Base-by-base conservation (phyloP, 768 basidiomycete species). In the Leucocoprinus birnbaumii region DNA sequence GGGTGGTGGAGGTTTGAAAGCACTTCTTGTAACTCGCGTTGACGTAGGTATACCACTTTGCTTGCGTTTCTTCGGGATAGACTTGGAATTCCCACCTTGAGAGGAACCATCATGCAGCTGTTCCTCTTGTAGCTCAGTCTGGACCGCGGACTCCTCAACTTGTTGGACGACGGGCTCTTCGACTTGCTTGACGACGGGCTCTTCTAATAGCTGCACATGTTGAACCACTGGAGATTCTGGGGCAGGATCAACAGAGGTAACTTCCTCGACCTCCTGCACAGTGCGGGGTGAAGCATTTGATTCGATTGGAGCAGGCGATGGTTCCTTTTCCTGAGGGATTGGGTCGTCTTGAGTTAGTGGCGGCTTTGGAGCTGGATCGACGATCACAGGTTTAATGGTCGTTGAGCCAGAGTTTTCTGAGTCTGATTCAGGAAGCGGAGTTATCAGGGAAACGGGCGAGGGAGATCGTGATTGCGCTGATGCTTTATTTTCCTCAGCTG, bases 1-100 rank as follows among this genome's bases (percentile, higher is more conserved):
- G 19, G 48, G 47, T 4, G 47, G 48, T 2, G 54, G 47, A 16
- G 27, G 40, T 21, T 48, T 48, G 21, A 55, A n/a, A 35, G 54
- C 27, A 26, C 54, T 55, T 37, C 54, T 48, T 3, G 54, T 55
- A 3, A 55, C 26, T 2, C 54, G 54, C n/a, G 18, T 55, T 10
- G 54, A 55, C 31, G 54, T 48, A n/a, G 54, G 54, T 48, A 55
- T 44, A 26, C 16, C 48, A 9, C 54, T 55, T 49, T 43, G 40
- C 7, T n/a, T 16, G n/a, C 47, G 47, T 49, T 49, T 55, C 27
- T 21, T 48, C 26, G 54, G 19, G n/a, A 26, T 18, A 41, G 43
- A 37, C 14, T 25, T 53, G 19, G 24, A 13, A 25, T 53, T 43
- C 14, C 34, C 34, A 27, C 38, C 27, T 18, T 21, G 26, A 8